These are phyloP conservation scores for Crassisporium funariophilum DNA, from an alignment of 768 basidiomycete genomes.

Conservation along the genomic window DNA sequence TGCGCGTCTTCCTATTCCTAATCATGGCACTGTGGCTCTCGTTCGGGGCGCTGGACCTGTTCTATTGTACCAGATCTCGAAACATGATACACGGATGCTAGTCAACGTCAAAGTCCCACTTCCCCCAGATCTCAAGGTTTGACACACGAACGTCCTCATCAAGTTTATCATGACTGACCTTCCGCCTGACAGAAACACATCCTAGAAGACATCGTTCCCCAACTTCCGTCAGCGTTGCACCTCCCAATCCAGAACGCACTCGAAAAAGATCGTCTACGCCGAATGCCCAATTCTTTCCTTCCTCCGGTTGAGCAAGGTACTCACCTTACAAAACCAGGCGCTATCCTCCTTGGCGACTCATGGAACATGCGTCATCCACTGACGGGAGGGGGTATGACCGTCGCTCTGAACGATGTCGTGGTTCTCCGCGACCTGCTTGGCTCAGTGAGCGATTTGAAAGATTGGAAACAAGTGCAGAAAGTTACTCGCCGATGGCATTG, in stretches of 20 bases:
- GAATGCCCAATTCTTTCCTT: constrained; percentile 96
- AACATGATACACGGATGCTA: constrained; percentile 90
- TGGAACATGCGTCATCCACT: constrained; percentile 99
- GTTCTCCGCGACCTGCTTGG: constrained; percentile 65
- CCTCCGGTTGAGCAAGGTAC: constrained; percentile 73
- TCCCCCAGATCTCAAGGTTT: constrained; percentile 78
- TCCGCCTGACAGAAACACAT: constrained; percentile 60
- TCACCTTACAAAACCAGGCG: constrained; percentile 59
- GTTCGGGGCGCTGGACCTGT: constrained; percentile 85
- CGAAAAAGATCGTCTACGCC: constrained; percentile 77
- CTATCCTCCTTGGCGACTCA: constrained; percentile 88
- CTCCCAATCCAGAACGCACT: constrained; percentile 65
- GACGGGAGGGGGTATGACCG: constrained; percentile 98
- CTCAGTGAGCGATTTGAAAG: constrained; percentile 40
- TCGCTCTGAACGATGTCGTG: constrained; percentile 86
- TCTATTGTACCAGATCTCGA: constrained; percentile 88
- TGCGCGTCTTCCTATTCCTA: constrained; percentile 66
- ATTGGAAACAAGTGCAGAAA: constrained; percentile 54
- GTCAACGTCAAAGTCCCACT: constrained; percentile 86
- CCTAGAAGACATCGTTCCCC: constrained; percentile 69
- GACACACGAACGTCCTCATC: constrained; percentile 15
- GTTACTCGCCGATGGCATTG: constrained; percentile 80
- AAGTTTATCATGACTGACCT: constrained; percentile 1
- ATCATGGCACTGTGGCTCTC: constrained; percentile 84
- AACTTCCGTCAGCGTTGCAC: constrained; percentile 77